Evolutionary conservation across 768 basidiomycete genomes (phyloP), one percentile per base, ranked within the genome.

Genomic region (Saitozyma sp.): DNA sequence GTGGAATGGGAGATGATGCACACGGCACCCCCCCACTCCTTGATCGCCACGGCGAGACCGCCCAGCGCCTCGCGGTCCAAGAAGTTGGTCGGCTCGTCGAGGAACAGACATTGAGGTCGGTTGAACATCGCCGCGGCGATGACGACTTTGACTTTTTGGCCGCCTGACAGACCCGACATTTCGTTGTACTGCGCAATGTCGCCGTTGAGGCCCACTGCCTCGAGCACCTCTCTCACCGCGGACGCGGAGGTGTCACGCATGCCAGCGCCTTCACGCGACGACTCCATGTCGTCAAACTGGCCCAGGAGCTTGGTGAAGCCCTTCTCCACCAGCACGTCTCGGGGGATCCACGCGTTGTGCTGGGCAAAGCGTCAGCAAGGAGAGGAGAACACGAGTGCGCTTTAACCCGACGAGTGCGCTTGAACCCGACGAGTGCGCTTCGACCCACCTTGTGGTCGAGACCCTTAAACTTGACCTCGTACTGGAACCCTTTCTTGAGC

Each of bases 161-260:
- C 94, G 80, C 95, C 95, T 16, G 91, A 94, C 50, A 97, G 82
- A 45, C 95, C 94, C 42, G 86, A 86, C 75, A 97, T 93, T 81
- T 98, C 94, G 75, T 96, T 95, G 81, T 98, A 97, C 80, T 96
- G 92, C 10, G 94, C 94, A 63, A 97, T 97, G 82, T 97, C 92
- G 49, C 94, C 94, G 81, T 97, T 92, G 45, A 98, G 84, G 42
- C 94, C 95, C 68, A 98, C 91, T 69, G 93, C 93, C 80, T 96
- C 92, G 51, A 98, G 82, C 70, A 94, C 91, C 80, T 93, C 91
- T 68, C 94, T 85, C 52, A 97, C 90, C 52, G 90, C 82, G 70
- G 87, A 84, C 14, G 86, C 85, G 42, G 87, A 81, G 6, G 92
- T 95, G 69, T 98, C 94, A 49, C 92, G 87, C 39, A 88, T 82